These are phyloP conservation scores for Jamesozyma lodderae DNA, from an alignment of 805 yeast genomes.

Conservation along the genomic window DNA sequence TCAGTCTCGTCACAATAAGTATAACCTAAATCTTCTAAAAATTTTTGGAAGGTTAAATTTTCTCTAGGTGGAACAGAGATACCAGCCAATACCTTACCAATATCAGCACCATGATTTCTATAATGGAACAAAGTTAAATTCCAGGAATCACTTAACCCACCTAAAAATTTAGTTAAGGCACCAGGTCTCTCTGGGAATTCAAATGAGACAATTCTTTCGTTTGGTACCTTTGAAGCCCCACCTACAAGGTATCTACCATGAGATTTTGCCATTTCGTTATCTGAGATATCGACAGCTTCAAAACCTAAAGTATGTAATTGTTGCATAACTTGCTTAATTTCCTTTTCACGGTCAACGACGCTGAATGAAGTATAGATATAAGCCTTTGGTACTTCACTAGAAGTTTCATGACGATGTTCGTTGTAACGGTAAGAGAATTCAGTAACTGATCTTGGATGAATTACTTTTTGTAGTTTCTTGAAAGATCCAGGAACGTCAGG, in stretches of 20 bases:
- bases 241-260: constrained; percentile 97
- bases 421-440: constrained; percentile 86
- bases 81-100: constrained; percentile 88
- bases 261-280: constrained; percentile 88
- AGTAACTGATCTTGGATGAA: constrained; percentile 84
- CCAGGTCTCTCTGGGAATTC: constrained; percentile 98
- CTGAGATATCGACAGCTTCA: constrained; percentile 74
- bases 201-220: constrained; percentile 73
- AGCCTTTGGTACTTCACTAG: constrained; percentile 44
- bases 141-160: constrained; percentile 68
- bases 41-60: constrained; percentile 52
- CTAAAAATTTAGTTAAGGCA: constrained; percentile 74
- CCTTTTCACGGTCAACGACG: constrained; percentile 67
- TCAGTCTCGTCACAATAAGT: constrained; percentile 72
- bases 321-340: constrained; percentile 53
- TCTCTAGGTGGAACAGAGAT: constrained; percentile 72
- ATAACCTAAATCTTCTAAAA: constrained; percentile 67
- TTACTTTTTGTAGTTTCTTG: constrained; percentile 59
- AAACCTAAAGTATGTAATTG: constrained; percentile 56
- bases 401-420: constrained; percentile 30
- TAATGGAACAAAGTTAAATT: constrained; percentile 92
- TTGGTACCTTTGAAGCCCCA: constrained; percentile 63
- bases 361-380: constrained; percentile 82
- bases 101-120: constrained; percentile 92
- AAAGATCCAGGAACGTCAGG: constrained; percentile 94